Percentiles rank a stretch among this genome's conserved stretches.
These are phyloP conservation scores for Fraxinus floribunda DNA, from an alignment of 305 asterid genomes.

Conservation along the genomic window DNA sequence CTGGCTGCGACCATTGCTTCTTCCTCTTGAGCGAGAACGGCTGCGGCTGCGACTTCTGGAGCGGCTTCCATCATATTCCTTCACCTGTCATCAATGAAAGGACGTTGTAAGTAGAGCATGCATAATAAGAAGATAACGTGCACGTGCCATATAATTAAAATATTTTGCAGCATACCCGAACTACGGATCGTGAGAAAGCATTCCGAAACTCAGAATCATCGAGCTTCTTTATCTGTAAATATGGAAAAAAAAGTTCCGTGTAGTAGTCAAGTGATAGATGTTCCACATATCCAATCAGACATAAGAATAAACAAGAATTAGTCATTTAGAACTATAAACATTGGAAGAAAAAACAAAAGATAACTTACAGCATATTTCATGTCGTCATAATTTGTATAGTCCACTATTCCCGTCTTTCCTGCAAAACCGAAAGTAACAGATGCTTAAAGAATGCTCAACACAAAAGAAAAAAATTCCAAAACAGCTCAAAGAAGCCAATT, in stretches of 20 bases:
- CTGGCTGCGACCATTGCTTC: conserved; percentile 68
- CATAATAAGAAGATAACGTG: background rate
- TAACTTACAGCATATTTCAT: conserved; percentile 86
- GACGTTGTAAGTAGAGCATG: background rate
- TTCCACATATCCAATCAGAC: background rate
- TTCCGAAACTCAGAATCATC: conserved; percentile 94
- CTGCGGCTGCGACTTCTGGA: conserved; percentile 59
- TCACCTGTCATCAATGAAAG: conserved; percentile 52
- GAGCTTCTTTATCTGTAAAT: conserved; percentile 77
- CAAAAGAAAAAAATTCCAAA: background rate
- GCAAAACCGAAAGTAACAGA: conserved; percentile 19
- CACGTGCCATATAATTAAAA: background rate
- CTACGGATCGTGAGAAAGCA: conserved; percentile 75
- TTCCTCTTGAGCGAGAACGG: conserved; percentile 69
- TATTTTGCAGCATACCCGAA: conserved; percentile 57
- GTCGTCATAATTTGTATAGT: conserved; percentile 82
- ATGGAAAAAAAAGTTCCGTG: conserved; percentile 9
- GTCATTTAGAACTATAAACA: background rate
- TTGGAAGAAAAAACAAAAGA: background rate
- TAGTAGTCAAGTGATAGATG: conserved; percentile 16
- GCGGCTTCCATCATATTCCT: conserved; percentile 77
- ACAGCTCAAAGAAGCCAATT: background rate
- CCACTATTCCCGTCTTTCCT: conserved; percentile 93
- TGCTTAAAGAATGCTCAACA: conserved; percentile 2
- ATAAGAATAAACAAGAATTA: background rate